Evolutionary conservation across 768 basidiomycete genomes (phyloP), one percentile per base, ranked within the genome.

Genomic region (Pisolithus marmoratus): DNA sequence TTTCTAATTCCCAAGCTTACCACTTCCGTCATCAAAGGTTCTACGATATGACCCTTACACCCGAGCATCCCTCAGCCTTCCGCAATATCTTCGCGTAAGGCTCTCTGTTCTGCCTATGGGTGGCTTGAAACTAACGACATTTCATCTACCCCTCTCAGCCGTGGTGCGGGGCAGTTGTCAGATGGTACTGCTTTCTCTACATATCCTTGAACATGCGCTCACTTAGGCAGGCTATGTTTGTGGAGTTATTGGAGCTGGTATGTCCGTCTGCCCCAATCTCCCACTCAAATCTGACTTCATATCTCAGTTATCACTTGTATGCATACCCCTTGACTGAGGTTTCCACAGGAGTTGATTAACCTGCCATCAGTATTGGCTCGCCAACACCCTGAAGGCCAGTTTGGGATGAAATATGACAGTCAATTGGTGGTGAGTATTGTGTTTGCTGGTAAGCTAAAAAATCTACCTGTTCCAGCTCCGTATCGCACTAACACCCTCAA

Each of bases 161-260:
- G n/a, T n/a, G n/a, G n/a, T n/a, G n/a, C n/a, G n/a, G n/a, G n/a
- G n/a, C n/a, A n/a, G n/a, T n/a, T n/a, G n/a, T 90, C 89, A 24
- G 90, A 93, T 66, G 90, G 89, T 86, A 68, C 23, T 31, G 34
- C 5, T 9, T 50, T 11, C 1, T 31, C 9, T 20, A 36, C 50
- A 54, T 29, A 26, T 29, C 46, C 56, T 36, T 58, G 6, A 12
- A 27, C 23, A 43, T 52, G 45, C 20, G 40, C 43, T 46, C 34
- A 40, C 48, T 22, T 50, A 15, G 12, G 14, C 2, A 90, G 87
- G 88, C 24, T 92, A 90, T 64, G 84, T 87, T 22, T 90, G 90
- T 64, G 82, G 80, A 63, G 74, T 89, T 58, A 90, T 93, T 59
- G 87, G 88, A 53, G 76, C 65, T 65, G 87, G 87, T 88, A 65